phyloP scores from a whole-genome alignment of 768 basidiomycete species.

The Boletus coccyginus region DNA sequence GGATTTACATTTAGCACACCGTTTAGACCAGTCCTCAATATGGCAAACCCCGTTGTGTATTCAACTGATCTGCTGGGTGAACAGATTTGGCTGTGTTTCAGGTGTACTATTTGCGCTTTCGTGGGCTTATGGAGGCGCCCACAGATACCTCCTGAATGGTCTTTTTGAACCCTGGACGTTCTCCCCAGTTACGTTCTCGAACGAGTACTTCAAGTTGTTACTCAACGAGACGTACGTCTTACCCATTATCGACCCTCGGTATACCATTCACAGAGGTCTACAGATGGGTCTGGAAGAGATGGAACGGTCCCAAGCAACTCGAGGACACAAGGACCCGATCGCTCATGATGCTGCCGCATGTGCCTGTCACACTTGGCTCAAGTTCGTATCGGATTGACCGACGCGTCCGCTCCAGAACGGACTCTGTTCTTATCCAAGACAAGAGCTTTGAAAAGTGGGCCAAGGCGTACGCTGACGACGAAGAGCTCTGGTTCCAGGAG shows the following conservation, averaged over 20 bases:
- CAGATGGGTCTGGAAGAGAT: conserved; percentile 92
- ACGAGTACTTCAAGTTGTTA: conserved; percentile 84
- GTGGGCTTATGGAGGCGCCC: no score
- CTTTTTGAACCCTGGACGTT: conserved; percentile 99
- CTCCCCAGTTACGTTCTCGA: conserved; percentile 84
- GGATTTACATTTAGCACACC: no score
- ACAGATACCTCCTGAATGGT: no score
- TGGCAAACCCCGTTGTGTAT: no score
- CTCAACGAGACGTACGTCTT: conserved; percentile 72
- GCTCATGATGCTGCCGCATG: conserved; percentile 95
- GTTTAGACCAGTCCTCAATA: no score
- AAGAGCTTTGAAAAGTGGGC: conserved; percentile 90
- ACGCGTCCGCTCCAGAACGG: conserved; percentile 51
- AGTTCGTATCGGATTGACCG: neutral
- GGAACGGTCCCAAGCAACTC: conserved; percentile 90
- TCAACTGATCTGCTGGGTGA: no score
- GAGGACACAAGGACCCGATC: conserved; percentile 87
- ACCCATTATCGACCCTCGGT: neutral
- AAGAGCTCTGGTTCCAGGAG: conserved; percentile 93
- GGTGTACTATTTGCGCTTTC: no score
- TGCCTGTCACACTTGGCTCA: conserved; percentile 12
- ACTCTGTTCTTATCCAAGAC: conserved; percentile 86
- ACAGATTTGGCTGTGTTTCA: no score
- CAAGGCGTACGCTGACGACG: conserved; percentile 81
- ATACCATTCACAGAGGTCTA: neutral